These are phyloP conservation scores for Brassica carinata DNA, from an alignment of 345 rosid genomes.

Conservation along the genomic window DNA sequence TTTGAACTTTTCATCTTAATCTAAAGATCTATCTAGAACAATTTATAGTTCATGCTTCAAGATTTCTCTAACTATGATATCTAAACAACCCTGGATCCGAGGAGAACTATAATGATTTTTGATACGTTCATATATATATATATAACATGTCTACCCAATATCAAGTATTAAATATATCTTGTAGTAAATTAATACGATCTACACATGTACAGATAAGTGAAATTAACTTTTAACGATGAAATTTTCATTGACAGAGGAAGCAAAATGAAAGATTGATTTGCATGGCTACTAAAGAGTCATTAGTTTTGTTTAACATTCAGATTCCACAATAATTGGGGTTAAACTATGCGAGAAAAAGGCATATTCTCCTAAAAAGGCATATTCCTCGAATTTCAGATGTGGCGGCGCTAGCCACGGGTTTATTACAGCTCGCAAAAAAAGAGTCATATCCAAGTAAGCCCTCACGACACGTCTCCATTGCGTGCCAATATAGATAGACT, in stretches of 20 bases:
- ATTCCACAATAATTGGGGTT: neutral
- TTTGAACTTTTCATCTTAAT: neutral
- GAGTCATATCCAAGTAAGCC: conserved; percentile 32
- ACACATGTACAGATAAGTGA: too few species aligned
- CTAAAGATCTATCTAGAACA: neutral
- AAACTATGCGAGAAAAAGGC: conserved; percentile 2
- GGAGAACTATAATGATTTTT: neutral
- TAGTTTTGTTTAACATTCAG: neutral
- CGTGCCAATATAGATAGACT: conserved; percentile 29
- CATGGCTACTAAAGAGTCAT: neutral
- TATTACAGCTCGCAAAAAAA: conserved; percentile 21
- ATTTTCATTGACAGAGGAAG: too few species aligned
- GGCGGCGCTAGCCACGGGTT: conserved; percentile 29
- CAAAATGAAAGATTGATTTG: neutral
- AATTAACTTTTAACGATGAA: too few species aligned
- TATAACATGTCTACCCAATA: neutral
- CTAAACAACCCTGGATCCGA: neutral
- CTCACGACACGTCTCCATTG: conserved; percentile 31
- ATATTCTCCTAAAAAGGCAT: conserved; percentile 40
- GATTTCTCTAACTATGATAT: neutral
- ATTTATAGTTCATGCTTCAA: neutral
- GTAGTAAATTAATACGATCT: too few species aligned
- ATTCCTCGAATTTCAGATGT: conserved; percentile 33
- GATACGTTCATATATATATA: neutral
- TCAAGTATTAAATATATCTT: too few species aligned